These are phyloP conservation scores for Trametes punicea DNA, from an alignment of 768 basidiomycete species.

Conservation along the genomic window DNA sequence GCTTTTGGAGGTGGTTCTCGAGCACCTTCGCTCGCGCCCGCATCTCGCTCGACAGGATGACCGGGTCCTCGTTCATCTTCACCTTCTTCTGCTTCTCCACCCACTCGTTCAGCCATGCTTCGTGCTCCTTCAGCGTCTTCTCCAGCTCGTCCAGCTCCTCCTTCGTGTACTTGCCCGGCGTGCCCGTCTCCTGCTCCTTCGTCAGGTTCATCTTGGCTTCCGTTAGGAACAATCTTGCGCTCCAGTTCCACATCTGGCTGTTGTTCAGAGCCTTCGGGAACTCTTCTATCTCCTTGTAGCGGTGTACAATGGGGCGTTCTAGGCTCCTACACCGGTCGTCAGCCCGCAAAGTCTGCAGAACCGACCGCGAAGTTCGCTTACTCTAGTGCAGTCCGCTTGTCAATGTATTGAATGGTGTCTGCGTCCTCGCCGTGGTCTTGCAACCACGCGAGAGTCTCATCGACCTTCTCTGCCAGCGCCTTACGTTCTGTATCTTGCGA, in stretches of 20 bases:
- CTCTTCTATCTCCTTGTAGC: slow-evolving; percentile 85
- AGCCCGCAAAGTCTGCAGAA: background rate
- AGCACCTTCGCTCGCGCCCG: slow-evolving; percentile 76
- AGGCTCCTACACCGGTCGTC: slow-evolving; percentile 45
- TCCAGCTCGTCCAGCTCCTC: slow-evolving; percentile 85
- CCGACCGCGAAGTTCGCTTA: slow-evolving; percentile 52
- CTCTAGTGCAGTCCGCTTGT: slow-evolving; percentile 81
- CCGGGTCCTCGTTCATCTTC: slow-evolving; percentile 75
- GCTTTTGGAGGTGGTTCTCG: slow-evolving; percentile 67
- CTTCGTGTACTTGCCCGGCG: slow-evolving; percentile 76
- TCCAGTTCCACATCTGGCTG: slow-evolving; percentile 87
- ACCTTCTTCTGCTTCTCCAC: slow-evolving; percentile 80
- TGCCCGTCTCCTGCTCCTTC: slow-evolving; percentile 51
- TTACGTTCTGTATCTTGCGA: slow-evolving; percentile 71
- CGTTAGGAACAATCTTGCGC: slow-evolving; percentile 77
- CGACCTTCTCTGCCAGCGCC: slow-evolving; percentile 60
- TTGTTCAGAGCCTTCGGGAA: slow-evolving; percentile 82
- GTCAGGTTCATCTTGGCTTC: slow-evolving; percentile 78
- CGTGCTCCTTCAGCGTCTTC: slow-evolving; percentile 71
- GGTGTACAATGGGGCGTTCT: slow-evolving; percentile 79
- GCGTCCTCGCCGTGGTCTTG: slow-evolving; percentile 81
- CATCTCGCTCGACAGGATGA: slow-evolving; percentile 84
- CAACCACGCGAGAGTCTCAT: slow-evolving; percentile 81
- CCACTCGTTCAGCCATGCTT: slow-evolving; percentile 77
- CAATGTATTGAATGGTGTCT: slow-evolving; percentile 67